Conservation (phyloP, 2,329 filamentous ascomycete genomes). For the Paraphoma sp. region DNA sequence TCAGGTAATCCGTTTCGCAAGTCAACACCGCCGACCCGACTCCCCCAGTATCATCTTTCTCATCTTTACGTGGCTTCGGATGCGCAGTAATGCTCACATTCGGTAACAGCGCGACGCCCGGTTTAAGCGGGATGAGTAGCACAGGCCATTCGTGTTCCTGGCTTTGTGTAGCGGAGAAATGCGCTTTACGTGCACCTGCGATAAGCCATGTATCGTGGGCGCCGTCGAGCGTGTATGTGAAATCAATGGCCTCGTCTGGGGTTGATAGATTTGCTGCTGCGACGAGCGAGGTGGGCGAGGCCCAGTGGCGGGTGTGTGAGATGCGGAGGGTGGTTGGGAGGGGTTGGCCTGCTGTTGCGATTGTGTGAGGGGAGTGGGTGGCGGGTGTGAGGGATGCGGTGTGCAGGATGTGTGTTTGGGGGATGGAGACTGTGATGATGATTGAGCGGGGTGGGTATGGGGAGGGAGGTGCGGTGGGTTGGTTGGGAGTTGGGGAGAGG, state of each 20-base stretch:
- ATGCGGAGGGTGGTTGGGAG: slow-evolving; percentile 67
- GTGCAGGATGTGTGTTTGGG: slow-evolving; percentile 81
- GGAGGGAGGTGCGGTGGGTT: slow-evolving; percentile 28
- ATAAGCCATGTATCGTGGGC: slow-evolving; percentile 82
- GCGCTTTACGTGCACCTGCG: slow-evolving; percentile 79
- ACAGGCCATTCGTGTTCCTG: slow-evolving; percentile 66
- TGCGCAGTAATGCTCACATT: slow-evolving; percentile 72
- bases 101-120: slow-evolving; percentile 80
- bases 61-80: slow-evolving; percentile 61
- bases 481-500: slow-evolving; percentile 18
- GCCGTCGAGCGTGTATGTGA: slow-evolving; percentile 82
- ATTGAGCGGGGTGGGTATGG: slow-evolving; percentile 66
- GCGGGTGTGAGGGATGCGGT: slow-evolving; percentile 69
- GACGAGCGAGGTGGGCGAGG: slow-evolving; percentile 28
- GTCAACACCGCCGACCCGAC: slow-evolving; percentile 45
- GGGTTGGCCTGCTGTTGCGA: slow-evolving; percentile 68
- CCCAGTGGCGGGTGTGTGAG: slow-evolving; percentile 64
- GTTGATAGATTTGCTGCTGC: slow-evolving; percentile 34
- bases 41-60: slow-evolving; percentile 21
- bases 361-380: slow-evolving; percentile 31
- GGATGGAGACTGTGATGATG: slow-evolving; percentile 88
- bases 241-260: slow-evolving; percentile 65
- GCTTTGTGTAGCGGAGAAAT: slow-evolving; percentile 67
- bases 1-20: slow-evolving; percentile 82
- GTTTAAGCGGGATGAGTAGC: slow-evolving; percentile 78